Conservation (phyloP, 2,329 filamentous ascomycete species). For the Trichoderma sp. region DNA sequence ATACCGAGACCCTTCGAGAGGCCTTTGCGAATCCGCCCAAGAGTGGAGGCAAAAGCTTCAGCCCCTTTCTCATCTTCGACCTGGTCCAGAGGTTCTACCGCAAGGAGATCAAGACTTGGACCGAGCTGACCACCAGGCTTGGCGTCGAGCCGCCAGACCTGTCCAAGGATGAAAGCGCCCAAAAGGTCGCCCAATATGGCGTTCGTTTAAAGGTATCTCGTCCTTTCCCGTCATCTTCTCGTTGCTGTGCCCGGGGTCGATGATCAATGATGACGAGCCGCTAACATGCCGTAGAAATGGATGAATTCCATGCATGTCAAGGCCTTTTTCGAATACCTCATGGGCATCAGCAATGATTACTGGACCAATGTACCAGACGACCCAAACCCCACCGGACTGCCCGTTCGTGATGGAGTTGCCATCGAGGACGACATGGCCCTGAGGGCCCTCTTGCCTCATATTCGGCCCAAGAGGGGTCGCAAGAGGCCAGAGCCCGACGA, state of each 20-base stretch:
- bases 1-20: conserved; percentile 68
- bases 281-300: conserved; percentile 66
- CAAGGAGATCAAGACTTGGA: conserved; percentile 91
- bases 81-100: conserved; percentile 74
- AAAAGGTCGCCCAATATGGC: conserved; percentile 93
- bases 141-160: conserved; percentile 81
- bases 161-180: conserved; percentile 81
- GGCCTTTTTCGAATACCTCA: conserved; percentile 88
- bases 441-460: conserved; percentile 77
- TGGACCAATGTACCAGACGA: conserved; percentile 70
- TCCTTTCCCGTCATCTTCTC: not conserved
- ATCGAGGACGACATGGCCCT: conserved; percentile 87
- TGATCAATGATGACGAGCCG: not conserved
- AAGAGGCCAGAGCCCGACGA: conserved; percentile 64
- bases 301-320: conserved; percentile 96
- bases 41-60: conserved; percentile 84
- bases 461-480: conserved; percentile 58
- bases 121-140: conserved; percentile 78
- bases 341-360: conserved; percentile 74
- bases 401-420: conserved; percentile 74
- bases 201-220: conserved; percentile 75
- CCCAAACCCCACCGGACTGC: conserved; percentile 59
- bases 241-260: too few species aligned
- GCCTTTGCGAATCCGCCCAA: conserved; percentile 77
- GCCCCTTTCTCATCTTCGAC: conserved; percentile 71